Base-by-base conservation (phyloP, 192 early-diverging fungal species). In the Rhizophagus prolifer region DNA sequence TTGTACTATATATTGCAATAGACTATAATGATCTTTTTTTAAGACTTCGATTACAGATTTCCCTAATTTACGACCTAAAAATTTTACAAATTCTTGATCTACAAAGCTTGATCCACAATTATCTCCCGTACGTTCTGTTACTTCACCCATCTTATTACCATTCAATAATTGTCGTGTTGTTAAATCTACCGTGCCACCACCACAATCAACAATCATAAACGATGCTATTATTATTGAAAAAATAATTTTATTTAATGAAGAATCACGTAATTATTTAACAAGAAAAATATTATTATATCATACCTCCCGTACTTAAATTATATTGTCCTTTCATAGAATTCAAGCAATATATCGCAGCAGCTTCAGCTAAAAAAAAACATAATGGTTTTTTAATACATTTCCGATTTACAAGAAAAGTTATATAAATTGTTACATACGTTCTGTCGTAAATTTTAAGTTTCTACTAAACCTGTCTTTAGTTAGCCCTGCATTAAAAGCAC, bases 151-250 rank as follows among this genome's bases (percentile, higher is more conserved):
- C 41, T 71, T 47, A 14, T 50, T 26, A 2, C 21, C 46, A 16
- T 26, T 2, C 23, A 71, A 58, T 25, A 54, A 30, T 25, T 31
- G 14, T 1, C 23, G 47, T 70, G 72, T 80, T 85, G 75, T 88
- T 73, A 86, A 76, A 81, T 88, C 85, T 0, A 88, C 87, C 3
- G 87, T 88, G 68, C 85, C 87, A 67, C 87, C 87, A 69, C 87
- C 87, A 28, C 84, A 85, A 80, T 88, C 87, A 73, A 84, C 85
- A 63, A 88, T 85, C 86, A 88, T 87, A 65, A 88, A 88, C 5
- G 83, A 80, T 23, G 84, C 81, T 71, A 26, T 23, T 31, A 1
- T 31, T 1, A 54, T 23, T 47, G 8, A 3, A 36, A 46, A 38
- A 25, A n/a, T 69, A 44, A 9, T 10, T 36, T n/a, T 36, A 36